phyloP scores from a whole-genome alignment of 2,329 filamentous ascomycete species.

The Stagonosporopsis rhizophila region DNA sequence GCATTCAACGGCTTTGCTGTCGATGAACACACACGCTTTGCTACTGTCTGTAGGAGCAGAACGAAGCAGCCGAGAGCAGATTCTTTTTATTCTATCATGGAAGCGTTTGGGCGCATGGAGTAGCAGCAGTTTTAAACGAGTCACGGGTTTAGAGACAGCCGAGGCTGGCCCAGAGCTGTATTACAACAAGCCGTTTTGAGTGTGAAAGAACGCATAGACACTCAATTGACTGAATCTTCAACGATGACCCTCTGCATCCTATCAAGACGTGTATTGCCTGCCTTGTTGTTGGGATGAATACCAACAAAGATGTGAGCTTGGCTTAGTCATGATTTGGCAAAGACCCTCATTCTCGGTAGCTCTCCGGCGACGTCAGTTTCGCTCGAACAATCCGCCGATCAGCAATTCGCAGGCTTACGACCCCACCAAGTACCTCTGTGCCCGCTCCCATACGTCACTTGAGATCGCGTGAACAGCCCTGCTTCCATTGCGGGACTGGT shows the following conservation, averaged over 20 bases:
- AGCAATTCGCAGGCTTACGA: slow-evolving; percentile 18
- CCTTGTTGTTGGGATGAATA: not conserved
- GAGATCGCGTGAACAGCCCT: slow-evolving; percentile 19
- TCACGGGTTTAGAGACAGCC: slow-evolving; percentile 6
- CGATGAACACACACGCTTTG: slow-evolving; percentile 12
- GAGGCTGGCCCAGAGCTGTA: slow-evolving; percentile 16
- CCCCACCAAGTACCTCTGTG: slow-evolving; percentile 11
- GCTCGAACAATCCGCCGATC: slow-evolving; percentile 17
- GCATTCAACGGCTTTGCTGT: slow-evolving; percentile 14
- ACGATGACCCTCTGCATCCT: not conserved
- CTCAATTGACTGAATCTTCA: not conserved
- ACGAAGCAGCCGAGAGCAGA: not conserved
- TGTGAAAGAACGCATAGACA: not conserved
- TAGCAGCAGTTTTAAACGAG: not conserved
- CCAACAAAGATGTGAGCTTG: no score
- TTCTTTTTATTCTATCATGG: not conserved
- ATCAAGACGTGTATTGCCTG: not conserved
- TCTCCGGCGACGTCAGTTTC: slow-evolving; percentile 7
- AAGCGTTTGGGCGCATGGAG: slow-evolving; percentile 8
- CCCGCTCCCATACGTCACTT: slow-evolving; percentile 18
- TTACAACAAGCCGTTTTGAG: not conserved
- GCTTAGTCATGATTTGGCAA: slow-evolving; percentile 11
- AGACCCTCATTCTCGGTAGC: slow-evolving; percentile 10
- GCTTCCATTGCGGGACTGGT: slow-evolving; percentile 18
- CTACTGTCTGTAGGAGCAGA: not conserved